phyloP scores from a whole-genome alignment of 2,329 filamentous ascomycete species.

The Alternaria sp. region DNA sequence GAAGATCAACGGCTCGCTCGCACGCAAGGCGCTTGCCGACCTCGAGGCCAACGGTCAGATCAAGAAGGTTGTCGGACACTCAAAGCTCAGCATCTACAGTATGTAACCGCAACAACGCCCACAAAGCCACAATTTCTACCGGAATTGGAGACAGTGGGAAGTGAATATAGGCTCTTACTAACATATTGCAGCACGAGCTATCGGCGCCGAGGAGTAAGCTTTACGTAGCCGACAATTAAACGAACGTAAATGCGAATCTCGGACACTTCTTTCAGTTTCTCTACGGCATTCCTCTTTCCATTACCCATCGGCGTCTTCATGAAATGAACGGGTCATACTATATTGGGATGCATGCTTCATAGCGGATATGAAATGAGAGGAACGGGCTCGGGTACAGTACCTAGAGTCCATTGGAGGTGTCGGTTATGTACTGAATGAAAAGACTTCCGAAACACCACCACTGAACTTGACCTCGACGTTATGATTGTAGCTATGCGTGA shows the following conservation, averaged over 20 bases:
- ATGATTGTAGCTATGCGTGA: not conserved
- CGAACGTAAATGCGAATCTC: conserved; percentile 34
- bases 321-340: conserved; percentile 42
- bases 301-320: conserved; percentile 47
- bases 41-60: conserved; percentile 98
- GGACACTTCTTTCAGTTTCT: conserved; percentile 42
- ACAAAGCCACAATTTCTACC: not conserved
- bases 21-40: conserved; percentile 86
- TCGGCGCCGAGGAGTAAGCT: conserved; percentile 49
- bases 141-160: not conserved
- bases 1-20: conserved; percentile 99
- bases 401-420: conserved; percentile 34
- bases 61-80: conserved; percentile 96
- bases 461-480: not conserved
- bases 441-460: conserved; percentile 36
- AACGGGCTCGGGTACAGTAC: conserved; percentile 37
- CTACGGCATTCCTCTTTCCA: conserved; percentile 47
- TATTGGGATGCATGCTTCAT: conserved; percentile 42
- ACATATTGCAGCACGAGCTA: conserved; percentile 45
- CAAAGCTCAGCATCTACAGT: conserved; percentile 99
- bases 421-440: conserved; percentile 50
- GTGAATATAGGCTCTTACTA: conserved; percentile 19
- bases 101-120: conserved; percentile 52
- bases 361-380: conserved; percentile 45
- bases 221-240: conserved; percentile 28